A percentile compares a stretch with the other conserved stretches of the same genome.
These are phyloP conservation scores for Xylariaceae sp. DNA, from an alignment of 2,329 filamentous ascomycete species.

Conservation along the genomic window DNA sequence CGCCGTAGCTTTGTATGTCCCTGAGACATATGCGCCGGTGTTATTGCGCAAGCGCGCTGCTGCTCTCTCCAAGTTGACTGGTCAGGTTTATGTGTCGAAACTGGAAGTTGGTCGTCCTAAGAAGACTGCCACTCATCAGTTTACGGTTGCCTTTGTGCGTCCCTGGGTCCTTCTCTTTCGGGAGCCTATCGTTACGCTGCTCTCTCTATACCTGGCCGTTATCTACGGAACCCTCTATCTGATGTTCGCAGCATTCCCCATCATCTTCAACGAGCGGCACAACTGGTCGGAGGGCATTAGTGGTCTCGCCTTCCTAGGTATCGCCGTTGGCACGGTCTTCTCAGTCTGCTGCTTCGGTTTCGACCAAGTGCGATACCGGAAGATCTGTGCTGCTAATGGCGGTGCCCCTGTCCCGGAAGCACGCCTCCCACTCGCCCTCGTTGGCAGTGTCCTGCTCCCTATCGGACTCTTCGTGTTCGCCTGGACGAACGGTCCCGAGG, in stretches of 20 bases:
- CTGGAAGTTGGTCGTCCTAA: conserved; percentile 41
- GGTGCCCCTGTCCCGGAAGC: conserved; percentile 62
- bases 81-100: conserved; percentile 52
- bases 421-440: conserved; percentile 55
- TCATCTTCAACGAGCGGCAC: conserved; percentile 58
- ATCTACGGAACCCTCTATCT: conserved; percentile 55
- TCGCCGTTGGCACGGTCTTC: conserved; percentile 60
- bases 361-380: conserved; percentile 51
- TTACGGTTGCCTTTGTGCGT: conserved; percentile 54
- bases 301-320: conserved; percentile 62
- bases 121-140: conserved; percentile 44
- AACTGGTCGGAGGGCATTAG: conserved; percentile 56
- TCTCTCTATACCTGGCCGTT: conserved; percentile 62
- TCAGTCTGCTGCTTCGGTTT: conserved; percentile 51
- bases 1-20: conserved; percentile 44
- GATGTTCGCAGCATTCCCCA: conserved; percentile 57
- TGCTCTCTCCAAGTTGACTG: conserved; percentile 47
- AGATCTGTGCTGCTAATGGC: conserved; percentile 38
- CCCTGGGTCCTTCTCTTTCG: conserved; percentile 65
- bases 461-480: conserved; percentile 64
- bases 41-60: conserved; percentile 50
- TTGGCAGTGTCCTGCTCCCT: conserved; percentile 59
- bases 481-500: conserved; percentile 54
- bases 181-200: conserved; percentile 64
- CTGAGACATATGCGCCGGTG: conserved; percentile 58